Conservation (phyloP, 208 protist species). For the Leishmania tropica region DNA sequence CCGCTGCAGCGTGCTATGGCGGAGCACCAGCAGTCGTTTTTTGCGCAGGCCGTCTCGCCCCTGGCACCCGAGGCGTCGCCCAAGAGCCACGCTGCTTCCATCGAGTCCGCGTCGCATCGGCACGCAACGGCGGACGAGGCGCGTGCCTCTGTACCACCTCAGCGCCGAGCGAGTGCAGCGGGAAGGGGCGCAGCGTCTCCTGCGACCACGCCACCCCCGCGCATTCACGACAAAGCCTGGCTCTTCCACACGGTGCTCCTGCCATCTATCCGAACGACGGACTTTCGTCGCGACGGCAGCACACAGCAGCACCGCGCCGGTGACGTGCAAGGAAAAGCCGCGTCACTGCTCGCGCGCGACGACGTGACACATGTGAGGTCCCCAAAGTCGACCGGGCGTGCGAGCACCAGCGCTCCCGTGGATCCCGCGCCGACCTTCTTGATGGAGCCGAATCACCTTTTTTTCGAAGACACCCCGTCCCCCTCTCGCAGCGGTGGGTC, state of each 20-base stretch:
- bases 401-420: not conserved
- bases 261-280: not conserved
- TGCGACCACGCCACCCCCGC: not conserved
- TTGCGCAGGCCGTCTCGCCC: not conserved
- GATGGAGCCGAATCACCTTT: not conserved
- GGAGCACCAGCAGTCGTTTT: not conserved
- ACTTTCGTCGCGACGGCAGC: not conserved
- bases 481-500: not conserved
- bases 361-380: not conserved
- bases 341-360: not conserved
- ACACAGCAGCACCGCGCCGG: not conserved
- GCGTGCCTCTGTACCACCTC: not conserved
- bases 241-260: constrained; percentile 6
- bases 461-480: not conserved
- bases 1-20: not conserved
- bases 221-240: constrained; percentile 6
- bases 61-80: not conserved
- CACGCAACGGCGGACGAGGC: not conserved
- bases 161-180: not conserved
- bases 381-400: not conserved
- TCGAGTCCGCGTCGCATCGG: not conserved
- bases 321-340: not conserved
- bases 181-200: not conserved
- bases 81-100: not conserved
- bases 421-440: not conserved